Evolutionary conservation across 306 rosid species (phyloP).

Genomic region (Lagenaria siceraria): DNA sequence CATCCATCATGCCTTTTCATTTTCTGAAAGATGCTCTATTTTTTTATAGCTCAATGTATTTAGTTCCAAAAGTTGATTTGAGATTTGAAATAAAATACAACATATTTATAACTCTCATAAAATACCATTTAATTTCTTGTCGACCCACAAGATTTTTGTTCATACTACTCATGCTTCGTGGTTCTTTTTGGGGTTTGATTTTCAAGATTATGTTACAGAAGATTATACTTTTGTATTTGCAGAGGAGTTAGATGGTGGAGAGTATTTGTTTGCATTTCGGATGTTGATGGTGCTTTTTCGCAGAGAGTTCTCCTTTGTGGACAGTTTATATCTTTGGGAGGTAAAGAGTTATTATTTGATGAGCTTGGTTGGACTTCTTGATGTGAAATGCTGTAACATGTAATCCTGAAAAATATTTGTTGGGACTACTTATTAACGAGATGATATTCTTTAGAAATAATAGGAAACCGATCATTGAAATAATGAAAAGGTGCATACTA

Average conservation of each 20-base stretch:
- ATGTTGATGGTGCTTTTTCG: conserved; percentile 98
- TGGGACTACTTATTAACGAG: background rate
- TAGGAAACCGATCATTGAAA: background rate
- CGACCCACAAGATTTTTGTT: background rate
- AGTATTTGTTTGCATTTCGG: conserved; percentile 90
- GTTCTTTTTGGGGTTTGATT: background rate
- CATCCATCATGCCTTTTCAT: background rate
- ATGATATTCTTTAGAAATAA: background rate
- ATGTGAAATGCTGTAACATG: background rate
- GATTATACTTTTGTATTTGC: conserved; percentile 24
- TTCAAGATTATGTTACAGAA: background rate
- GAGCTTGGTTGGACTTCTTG: background rate
- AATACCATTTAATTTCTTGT: background rate
- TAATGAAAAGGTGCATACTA: background rate
- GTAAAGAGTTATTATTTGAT: conserved; percentile 29
- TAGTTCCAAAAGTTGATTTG: background rate
- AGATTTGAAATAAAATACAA: background rate
- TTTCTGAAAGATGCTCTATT: background rate
- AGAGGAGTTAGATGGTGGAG: conserved; percentile 95
- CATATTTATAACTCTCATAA: background rate
- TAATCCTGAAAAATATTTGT: background rate
- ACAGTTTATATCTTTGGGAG: conserved; percentile 94
- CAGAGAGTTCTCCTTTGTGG: conserved; percentile 87
- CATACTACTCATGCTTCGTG: background rate
- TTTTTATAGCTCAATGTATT: background rate